These are phyloP conservation scores for Boletus semigastroideus DNA, from an alignment of 1,284 basidiomycete genomes.

Conservation along the genomic window DNA sequence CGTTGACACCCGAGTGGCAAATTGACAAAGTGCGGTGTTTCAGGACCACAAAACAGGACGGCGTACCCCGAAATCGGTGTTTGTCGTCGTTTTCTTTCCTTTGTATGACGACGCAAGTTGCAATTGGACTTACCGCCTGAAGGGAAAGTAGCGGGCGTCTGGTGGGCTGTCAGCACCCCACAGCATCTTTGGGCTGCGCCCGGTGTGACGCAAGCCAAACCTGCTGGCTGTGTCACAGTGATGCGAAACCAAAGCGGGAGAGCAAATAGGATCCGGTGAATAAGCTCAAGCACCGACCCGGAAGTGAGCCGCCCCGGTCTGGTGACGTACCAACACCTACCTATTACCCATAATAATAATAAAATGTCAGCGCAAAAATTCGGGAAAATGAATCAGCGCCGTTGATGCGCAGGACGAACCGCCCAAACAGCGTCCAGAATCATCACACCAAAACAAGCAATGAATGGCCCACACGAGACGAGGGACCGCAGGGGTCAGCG, in stretches of 20 bases:
- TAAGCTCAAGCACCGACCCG: constrained; percentile 12
- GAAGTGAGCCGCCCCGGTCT: constrained; percentile 11
- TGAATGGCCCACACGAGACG: background rate
- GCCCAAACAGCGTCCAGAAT: constrained; percentile 1
- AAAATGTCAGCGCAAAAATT: constrained; percentile 6
- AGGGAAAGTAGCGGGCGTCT: background rate
- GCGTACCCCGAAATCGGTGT: background rate
- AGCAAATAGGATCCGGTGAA: constrained; percentile 10
- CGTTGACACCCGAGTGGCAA: background rate
- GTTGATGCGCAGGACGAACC: constrained; percentile 1
- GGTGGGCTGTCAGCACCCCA: background rate
- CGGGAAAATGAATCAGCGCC: constrained; percentile 2
- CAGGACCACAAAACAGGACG: constrained; percentile 10
- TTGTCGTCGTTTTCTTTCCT: background rate
- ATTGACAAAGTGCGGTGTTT: constrained; percentile 15
- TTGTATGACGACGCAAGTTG: background rate
- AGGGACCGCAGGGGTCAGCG: constrained; percentile 5
- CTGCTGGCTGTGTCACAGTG: background rate
- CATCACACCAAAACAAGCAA: background rate
- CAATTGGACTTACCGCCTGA: background rate
- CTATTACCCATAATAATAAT: constrained; percentile 13
- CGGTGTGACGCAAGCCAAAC: background rate
- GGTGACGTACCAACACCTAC: constrained; percentile 15
- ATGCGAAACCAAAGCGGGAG: background rate
- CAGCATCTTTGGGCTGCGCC: no score